Percentiles rank a stretch among this genome's conserved stretches.
These are phyloP conservation scores for Cyclanthera cordifolia DNA, from an alignment of 306 rosid species.

Conservation along the genomic window DNA sequence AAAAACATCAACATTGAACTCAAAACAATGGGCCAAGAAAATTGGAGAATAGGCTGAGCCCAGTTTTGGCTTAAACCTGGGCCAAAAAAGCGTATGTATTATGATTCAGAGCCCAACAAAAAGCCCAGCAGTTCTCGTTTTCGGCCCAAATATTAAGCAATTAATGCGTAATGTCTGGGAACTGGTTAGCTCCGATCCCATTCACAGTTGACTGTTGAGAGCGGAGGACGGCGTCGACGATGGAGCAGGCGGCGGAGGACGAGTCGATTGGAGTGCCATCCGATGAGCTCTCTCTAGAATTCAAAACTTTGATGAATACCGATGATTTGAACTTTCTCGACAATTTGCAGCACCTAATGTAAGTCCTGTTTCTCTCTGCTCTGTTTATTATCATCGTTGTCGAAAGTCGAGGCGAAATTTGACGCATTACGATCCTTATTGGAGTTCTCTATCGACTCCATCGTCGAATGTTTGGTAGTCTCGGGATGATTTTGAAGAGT, in stretches of 20 bases:
- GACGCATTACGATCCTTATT: neutral
- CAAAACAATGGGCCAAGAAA: too few species aligned
- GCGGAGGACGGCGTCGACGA: neutral
- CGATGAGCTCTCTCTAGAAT: slow-evolving; percentile 44
- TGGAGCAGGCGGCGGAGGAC: slow-evolving; percentile 26
- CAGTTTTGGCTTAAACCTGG: neutral
- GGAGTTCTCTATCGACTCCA: neutral
- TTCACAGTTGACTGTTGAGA: neutral
- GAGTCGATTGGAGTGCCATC: slow-evolving; percentile 43
- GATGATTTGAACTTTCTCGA: slow-evolving; percentile 55
- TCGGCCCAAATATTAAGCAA: neutral
- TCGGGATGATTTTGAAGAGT: neutral
- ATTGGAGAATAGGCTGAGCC: too few species aligned
- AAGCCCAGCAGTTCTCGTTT: neutral
- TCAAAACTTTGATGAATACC: slow-evolving; percentile 58
- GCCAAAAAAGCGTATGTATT: neutral
- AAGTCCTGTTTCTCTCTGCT: slow-evolving; percentile 1
- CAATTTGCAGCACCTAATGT: slow-evolving; percentile 69
- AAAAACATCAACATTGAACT: too few species aligned
- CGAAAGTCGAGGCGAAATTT: too few species aligned
- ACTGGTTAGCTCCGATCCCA: neutral
- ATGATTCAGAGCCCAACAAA: neutral
- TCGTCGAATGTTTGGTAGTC: neutral
- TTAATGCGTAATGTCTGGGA: neutral
- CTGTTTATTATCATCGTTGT: neutral